Conservation (phyloP, 2,329 filamentous ascomycete genomes). For the Geosmithia flava region DNA sequence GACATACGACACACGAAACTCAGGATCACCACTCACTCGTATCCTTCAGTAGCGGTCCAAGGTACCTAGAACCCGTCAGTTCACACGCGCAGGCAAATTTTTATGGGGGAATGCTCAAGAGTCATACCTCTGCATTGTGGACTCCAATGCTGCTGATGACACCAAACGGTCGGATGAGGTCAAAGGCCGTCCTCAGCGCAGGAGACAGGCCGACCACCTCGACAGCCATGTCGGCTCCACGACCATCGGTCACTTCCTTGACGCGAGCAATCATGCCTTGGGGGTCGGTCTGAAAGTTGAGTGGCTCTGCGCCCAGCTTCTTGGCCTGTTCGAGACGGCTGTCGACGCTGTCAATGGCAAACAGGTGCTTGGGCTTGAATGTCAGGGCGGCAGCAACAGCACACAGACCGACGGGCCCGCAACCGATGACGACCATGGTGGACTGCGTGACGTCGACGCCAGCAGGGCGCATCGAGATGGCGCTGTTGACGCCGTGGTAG, state of each 20-base stretch:
- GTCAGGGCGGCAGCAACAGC: conserved; percentile 68
- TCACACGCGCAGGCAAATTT: background rate
- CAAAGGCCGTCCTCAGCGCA: conserved; percentile 58
- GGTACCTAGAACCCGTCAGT: conserved; percentile 38
- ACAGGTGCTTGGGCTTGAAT: conserved; percentile 60
- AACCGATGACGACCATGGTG: conserved; percentile 71
- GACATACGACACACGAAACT: background rate
- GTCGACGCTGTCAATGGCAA: conserved; percentile 69
- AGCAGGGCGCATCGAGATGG: conserved; percentile 46
- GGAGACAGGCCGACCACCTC: conserved; percentile 63
- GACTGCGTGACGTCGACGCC: conserved; percentile 27
- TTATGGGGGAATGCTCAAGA: no score
- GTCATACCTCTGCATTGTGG: conserved; percentile 55
- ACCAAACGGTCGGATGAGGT: conserved; percentile 60
- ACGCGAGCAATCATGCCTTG: conserved; percentile 56
- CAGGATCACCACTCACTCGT: conserved; percentile 25
- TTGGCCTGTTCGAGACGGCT: conserved; percentile 62
- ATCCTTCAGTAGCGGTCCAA: conserved; percentile 53
- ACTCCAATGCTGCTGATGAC: conserved; percentile 66
- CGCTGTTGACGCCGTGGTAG: conserved; percentile 72
- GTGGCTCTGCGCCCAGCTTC: conserved; percentile 65
- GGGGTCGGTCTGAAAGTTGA: conserved; percentile 61
- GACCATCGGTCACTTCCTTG: conserved; percentile 32
- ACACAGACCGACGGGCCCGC: conserved; percentile 76
- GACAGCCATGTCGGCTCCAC: conserved; percentile 77